phyloP scores from a whole-genome alignment of 192 early-diverging fungal genomes.

The Rhizophagus sp. region DNA sequence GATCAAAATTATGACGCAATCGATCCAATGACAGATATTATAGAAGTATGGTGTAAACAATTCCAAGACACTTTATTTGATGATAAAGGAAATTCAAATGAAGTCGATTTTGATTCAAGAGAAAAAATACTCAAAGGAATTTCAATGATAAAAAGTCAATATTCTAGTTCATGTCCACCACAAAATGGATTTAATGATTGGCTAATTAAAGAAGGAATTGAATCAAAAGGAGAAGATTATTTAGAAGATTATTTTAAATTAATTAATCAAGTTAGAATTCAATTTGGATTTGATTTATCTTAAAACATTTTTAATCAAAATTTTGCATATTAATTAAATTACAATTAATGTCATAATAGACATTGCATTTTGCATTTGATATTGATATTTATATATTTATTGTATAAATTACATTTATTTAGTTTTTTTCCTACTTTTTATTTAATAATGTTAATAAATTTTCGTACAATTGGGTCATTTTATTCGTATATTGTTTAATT shows the following conservation, averaged over 20 bases:
- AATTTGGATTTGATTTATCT: background rate
- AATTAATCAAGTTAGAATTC: background rate
- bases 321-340: no score
- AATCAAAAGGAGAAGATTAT: background rate
- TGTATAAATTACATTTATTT: no score
- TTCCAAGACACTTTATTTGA: conserved; percentile 21
- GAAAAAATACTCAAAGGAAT: conserved; percentile 23
- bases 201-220: conserved; percentile 3
- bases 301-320: no score
- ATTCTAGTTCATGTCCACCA: background rate
- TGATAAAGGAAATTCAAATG: background rate
- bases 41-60: conserved; percentile 3
- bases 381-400: no score
- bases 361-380: no score
- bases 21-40: background rate
- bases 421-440: no score
- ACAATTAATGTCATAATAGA: no score
- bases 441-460: no score
- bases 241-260: conserved; percentile 25
- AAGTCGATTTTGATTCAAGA: conserved; percentile 8
- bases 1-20: background rate
- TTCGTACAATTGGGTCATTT: no score
- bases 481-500: no score
- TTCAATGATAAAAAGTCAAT: conserved; percentile 24
- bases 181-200: conserved; percentile 6